Base-by-base conservation (phyloP, 2,329 filamentous ascomycete genomes). In the Neocucurbitaria cava region DNA sequence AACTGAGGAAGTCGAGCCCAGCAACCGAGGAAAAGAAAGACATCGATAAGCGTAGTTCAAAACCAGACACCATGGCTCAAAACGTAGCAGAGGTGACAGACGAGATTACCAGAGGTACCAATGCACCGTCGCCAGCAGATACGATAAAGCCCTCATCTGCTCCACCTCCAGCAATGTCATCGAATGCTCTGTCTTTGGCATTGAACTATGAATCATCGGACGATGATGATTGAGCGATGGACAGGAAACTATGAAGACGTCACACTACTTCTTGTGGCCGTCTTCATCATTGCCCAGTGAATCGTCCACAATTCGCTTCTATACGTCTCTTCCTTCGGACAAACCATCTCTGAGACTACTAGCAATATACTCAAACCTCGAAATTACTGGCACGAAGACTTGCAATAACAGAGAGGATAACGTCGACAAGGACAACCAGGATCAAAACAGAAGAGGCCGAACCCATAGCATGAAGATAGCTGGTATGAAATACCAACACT, bases 141-240 rank as follows among this genome's bases (percentile, higher is more conserved):
- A 26, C n/a, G 13, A 31, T 26, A 13, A 62, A 52, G 31, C 39
- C 38, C 8, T n/a, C 44, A 56, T 45, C 64, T 41, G 44, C 51
- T 8, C 40, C 61, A n/a, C 49, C 69, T 43, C 23, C 63, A n/a
- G 13, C 56, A 10, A 61, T 59, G 13, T 46, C 60, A 26, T 30
- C 57, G n/a, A 62, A 62, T 23, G 21, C 64, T 5, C 45, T 70
- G 13, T 56, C 64, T 2, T 59, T 81, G 1, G 76, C 75, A 2
- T 58, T 81, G 17, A 77, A 66, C 6, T 77, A 76, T 46, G 77
- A 76, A 41, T 79, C 77, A 28, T 80, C 78, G 0, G 77, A 79
- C 38, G 78, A 80, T 21, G 78, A 80, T 18, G 65, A 71, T 36
- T 74, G 52, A 69, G 8, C 15, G 20, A 24, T n/a, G 13, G 24